Conservation (phyloP, 2,329 filamentous ascomycete genomes). For the Pseudogymnoascus destructans region DNA sequence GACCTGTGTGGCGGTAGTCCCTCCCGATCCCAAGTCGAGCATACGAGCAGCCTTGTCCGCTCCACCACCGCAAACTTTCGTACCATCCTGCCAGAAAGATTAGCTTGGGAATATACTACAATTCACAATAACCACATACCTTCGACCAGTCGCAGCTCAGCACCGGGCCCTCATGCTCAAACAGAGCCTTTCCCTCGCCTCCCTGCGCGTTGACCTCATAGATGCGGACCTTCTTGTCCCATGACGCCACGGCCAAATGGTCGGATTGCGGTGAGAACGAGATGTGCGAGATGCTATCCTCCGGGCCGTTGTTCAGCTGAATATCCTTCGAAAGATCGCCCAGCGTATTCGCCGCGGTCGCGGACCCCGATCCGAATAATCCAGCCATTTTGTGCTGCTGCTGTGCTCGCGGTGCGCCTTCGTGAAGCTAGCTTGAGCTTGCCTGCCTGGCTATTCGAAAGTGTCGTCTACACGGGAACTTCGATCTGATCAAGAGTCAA, state of each 20-base stretch:
- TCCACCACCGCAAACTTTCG: slow-evolving; percentile 73
- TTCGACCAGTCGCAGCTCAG: slow-evolving; percentile 78
- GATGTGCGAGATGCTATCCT: slow-evolving; percentile 81
- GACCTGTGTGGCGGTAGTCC: slow-evolving; percentile 51
- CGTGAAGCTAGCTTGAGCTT: slow-evolving; percentile 3
- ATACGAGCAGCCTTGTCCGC: slow-evolving; percentile 85
- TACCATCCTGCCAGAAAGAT: slow-evolving; percentile 56
- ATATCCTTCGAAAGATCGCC: slow-evolving; percentile 89
- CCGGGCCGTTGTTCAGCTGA: slow-evolving; percentile 61
- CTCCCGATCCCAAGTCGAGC: slow-evolving; percentile 61
- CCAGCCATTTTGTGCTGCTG: slow-evolving; percentile 45
- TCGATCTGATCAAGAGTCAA: background rate
- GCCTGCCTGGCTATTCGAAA: background rate
- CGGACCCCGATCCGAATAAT: slow-evolving; percentile 39
- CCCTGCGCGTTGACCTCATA: slow-evolving; percentile 77
- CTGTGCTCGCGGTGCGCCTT: background rate
- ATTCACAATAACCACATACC: slow-evolving; percentile 38
- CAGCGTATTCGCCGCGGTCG: slow-evolving; percentile 52
- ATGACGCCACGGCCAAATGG: slow-evolving; percentile 79
- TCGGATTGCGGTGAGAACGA: slow-evolving; percentile 67
- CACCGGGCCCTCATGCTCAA: slow-evolving; percentile 76
- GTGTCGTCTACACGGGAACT: background rate
- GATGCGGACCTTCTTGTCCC: slow-evolving; percentile 96
- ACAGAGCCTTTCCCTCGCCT: slow-evolving; percentile 69
- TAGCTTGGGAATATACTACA: slow-evolving; percentile 12